Evolutionary conservation across 495 filamentous ascomycete genomes (phyloP), one percentile per base, ranked within the genome.

Genomic region (Pseudomonodictys pantanalensis): DNA sequence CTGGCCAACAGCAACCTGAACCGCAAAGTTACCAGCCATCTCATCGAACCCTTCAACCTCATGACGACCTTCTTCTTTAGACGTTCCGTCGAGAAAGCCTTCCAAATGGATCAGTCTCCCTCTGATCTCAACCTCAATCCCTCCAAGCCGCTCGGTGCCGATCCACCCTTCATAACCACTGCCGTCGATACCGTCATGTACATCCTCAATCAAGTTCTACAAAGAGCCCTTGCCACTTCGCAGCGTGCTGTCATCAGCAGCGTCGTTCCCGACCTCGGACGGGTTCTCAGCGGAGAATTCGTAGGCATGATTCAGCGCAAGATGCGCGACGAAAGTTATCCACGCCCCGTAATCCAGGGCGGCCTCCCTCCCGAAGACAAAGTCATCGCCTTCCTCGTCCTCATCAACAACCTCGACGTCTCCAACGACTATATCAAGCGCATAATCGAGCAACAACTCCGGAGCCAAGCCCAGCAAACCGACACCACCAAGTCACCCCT

Each of bases 181-280:
- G 90, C 93, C 1, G 92, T 98, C 8, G 93, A 97, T 76, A 93
- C 95, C 73, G 92, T 97, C 53, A 97, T 97, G 95, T 98, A 97
- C 75, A 96, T 97, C 61, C 90, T 96, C 68, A 92, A 95, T 69
- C 88, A 92, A 47, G 86, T 96, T 38, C 78, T 97, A 35, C 86
- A 90, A 46, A 86, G 91, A 58, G 86, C 91, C 4, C 78, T 97
- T 39, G 83, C 88, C 1, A 97, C 93, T 4, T 90, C 89, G 0
- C 91, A 96, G 68, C 75, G 82, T 51, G 77, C 79, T 5, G 85
- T 96, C 18, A 78, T 92, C 22, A 82, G 81, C 50, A 85, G 80
- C 41, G 89, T 95, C 8, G 78, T 97, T 33, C 86, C 91, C 1
- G 86, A 84, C 0, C 78, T 96, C n/a, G 81, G 84, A 38, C 82